Evolutionary conservation across 768 basidiomycete genomes (phyloP).

Genomic region (Terana coerulea): DNA sequence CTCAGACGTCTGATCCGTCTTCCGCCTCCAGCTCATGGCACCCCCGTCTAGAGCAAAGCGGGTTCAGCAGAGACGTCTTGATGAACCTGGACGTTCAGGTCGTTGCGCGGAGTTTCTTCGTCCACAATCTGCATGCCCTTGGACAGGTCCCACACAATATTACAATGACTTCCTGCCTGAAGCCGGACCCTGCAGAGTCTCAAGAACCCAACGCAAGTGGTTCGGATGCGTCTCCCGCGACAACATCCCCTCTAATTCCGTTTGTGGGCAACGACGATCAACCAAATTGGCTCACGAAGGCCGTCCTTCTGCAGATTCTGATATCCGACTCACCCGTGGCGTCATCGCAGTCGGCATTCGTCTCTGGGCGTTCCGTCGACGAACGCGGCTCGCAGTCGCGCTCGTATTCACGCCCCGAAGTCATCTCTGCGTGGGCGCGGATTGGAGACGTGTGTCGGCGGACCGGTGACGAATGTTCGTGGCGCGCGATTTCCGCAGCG

Average conservation of each 20-base stretch:
- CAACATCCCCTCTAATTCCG: constrained; percentile 19
- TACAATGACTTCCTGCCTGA: constrained; percentile 7
- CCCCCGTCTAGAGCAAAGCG: constrained; percentile 55
- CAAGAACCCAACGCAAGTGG: background rate
- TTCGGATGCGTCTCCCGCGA: background rate
- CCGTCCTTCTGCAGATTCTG: constrained; percentile 68
- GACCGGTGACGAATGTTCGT: constrained; percentile 77
- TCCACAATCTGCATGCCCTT: constrained; percentile 52
- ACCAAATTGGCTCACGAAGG: constrained; percentile 80
- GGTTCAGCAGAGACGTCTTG: constrained; percentile 65
- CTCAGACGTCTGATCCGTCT: constrained; percentile 13
- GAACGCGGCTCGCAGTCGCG: constrained; percentile 36
- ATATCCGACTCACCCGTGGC: constrained; percentile 47
- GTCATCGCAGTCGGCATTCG: constrained; percentile 18
- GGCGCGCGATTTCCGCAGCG: constrained; percentile 69
- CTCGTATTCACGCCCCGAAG: constrained; percentile 68
- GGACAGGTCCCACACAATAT: constrained; percentile 50
- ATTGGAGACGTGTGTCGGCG: constrained; percentile 69
- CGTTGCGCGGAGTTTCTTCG: constrained; percentile 58
- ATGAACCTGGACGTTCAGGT: constrained; percentile 57
- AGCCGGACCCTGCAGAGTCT: background rate
- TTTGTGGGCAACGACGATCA: constrained; percentile 67
- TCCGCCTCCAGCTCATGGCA: constrained; percentile 32
- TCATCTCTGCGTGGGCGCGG: constrained; percentile 68
- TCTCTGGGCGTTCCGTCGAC: constrained; percentile 27